Percentiles rank a stretch among this genome's conserved stretches.
These are phyloP conservation scores for Microdochium paspali DNA, from an alignment of 2,329 filamentous ascomycete species.

Conservation along the genomic window DNA sequence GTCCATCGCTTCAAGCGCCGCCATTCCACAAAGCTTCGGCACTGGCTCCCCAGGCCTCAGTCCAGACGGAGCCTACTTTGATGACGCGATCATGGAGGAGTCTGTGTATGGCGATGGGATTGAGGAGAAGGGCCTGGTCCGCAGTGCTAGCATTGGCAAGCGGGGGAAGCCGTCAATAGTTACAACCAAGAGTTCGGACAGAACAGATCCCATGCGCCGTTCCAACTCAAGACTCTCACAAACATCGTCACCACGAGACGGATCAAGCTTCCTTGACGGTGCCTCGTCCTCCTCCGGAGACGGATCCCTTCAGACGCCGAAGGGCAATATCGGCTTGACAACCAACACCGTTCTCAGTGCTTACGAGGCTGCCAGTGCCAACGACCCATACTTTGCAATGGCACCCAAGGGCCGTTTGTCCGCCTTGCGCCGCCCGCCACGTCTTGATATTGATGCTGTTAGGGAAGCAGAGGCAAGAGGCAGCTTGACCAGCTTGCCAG, in stretches of 20 bases:
- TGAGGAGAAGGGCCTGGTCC: constrained; percentile 48
- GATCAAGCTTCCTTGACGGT: constrained; percentile 35
- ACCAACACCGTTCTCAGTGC: constrained; percentile 39
- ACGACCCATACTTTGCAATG: constrained; percentile 23
- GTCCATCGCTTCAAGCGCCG: constrained; percentile 64
- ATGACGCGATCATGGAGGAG: constrained; percentile 38
- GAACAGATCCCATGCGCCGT: constrained; percentile 15
- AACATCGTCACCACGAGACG: constrained; percentile 26
- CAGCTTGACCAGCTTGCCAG: constrained; percentile 84
- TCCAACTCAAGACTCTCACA: constrained; percentile 28
- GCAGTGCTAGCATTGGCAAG: constrained; percentile 53
- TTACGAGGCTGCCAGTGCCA: constrained; percentile 37
- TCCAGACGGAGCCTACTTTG: constrained; percentile 38
- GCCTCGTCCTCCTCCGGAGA: constrained; percentile 37
- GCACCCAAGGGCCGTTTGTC: constrained; percentile 31
- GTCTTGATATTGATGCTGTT: constrained; percentile 74
- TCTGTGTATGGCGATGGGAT: constrained; percentile 34
- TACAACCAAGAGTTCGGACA: constrained; percentile 27
- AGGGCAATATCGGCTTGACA: constrained; percentile 20
- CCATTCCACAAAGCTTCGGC: constrained; percentile 61
- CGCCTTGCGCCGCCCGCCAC: constrained; percentile 56
- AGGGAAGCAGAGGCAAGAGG: constrained; percentile 73
- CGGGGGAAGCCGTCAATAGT: constrained; percentile 49
- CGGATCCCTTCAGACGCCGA: constrained; percentile 15
- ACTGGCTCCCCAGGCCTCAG: constrained; percentile 35